Evolutionary conservation across 495 filamentous ascomycete species (phyloP).

Genomic region (Paragyromitra xinjiangensis): DNA sequence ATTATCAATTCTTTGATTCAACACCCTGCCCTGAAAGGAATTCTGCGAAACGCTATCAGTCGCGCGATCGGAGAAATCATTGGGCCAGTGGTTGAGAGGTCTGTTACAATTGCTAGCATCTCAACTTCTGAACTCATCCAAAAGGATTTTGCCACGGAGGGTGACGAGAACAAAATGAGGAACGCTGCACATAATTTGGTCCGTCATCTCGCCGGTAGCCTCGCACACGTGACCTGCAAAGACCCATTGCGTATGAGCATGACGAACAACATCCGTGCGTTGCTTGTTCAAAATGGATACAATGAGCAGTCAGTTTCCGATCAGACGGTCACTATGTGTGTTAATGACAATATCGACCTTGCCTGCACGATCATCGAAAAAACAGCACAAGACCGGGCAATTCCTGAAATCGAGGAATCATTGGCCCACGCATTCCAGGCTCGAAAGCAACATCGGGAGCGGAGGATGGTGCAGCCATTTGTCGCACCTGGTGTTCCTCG

Average conservation of each 20-base stretch:
- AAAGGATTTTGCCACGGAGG: conserved; percentile 95
- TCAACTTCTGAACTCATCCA: conserved; percentile 90
- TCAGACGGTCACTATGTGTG: conserved; percentile 86
- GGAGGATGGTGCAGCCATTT: conserved; percentile 81
- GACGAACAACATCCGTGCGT: conserved; percentile 87
- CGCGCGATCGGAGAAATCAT: conserved; percentile 94
- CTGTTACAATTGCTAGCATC: conserved; percentile 96
- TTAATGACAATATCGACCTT: conserved; percentile 95
- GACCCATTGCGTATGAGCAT: conserved; percentile 96
- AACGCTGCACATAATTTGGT: conserved; percentile 90
- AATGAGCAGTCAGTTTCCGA: conserved; percentile 73
- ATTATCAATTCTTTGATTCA: conserved; percentile 66
- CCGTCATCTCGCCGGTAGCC: conserved; percentile 86
- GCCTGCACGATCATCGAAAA: conserved; percentile 93
- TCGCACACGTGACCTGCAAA: conserved; percentile 97
- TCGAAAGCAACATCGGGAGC: conserved; percentile 74
- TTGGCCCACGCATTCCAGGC: conserved; percentile 78
- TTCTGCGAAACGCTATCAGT: conserved; percentile 82
- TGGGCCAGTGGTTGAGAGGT: conserved; percentile 93
- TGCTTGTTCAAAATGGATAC: conserved; percentile 73
- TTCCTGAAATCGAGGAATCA: conserved; percentile 92
- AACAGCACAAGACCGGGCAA: conserved; percentile 88
- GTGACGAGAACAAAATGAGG: conserved; percentile 83
- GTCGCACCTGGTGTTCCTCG: conserved; percentile 79
- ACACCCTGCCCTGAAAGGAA: conserved; percentile 75